Conservation (phyloP, 208 protist genomes). For the Leishmania aethiopica region DNA sequence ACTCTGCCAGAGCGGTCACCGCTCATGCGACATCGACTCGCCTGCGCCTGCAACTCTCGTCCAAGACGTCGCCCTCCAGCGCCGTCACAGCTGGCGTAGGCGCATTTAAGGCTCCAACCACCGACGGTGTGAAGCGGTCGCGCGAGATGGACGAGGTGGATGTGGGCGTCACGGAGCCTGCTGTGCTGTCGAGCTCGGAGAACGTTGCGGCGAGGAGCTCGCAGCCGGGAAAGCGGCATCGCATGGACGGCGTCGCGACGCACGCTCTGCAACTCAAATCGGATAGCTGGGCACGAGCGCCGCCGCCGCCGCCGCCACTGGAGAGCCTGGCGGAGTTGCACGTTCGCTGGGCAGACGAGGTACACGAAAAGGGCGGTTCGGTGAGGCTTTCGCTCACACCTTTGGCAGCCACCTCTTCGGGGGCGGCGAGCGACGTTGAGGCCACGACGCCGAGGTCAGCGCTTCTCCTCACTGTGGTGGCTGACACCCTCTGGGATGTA, state of each 20-base stretch:
- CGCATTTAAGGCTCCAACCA: background rate
- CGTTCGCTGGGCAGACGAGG: slow-evolving; percentile 15
- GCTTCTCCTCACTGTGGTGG: slow-evolving; percentile 10
- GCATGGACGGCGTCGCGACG: background rate
- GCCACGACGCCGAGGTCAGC: background rate
- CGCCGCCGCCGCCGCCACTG: slow-evolving; percentile 2
- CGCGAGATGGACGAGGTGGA: background rate
- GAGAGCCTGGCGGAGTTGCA: slow-evolving; percentile 6
- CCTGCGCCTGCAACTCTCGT: slow-evolving; percentile 10
- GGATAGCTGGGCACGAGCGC: background rate
- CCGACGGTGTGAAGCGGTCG: slow-evolving; percentile 2
- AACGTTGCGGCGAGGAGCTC: no score
- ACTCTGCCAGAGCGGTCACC: background rate
- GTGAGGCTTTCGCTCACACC: slow-evolving; percentile 1
- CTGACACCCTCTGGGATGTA: slow-evolving; percentile 15
- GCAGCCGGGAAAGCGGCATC: background rate
- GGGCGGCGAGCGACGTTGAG: background rate
- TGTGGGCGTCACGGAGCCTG: background rate
- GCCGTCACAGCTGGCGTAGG: background rate
- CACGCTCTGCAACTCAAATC: background rate
- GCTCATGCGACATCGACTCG: background rate
- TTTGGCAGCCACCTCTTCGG: background rate
- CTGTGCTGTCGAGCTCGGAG: background rate
- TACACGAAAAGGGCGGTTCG: background rate
- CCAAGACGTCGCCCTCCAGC: background rate